phyloP scores from a whole-genome alignment of 805 yeast genomes.

The Yarrowia sp. region DNA sequence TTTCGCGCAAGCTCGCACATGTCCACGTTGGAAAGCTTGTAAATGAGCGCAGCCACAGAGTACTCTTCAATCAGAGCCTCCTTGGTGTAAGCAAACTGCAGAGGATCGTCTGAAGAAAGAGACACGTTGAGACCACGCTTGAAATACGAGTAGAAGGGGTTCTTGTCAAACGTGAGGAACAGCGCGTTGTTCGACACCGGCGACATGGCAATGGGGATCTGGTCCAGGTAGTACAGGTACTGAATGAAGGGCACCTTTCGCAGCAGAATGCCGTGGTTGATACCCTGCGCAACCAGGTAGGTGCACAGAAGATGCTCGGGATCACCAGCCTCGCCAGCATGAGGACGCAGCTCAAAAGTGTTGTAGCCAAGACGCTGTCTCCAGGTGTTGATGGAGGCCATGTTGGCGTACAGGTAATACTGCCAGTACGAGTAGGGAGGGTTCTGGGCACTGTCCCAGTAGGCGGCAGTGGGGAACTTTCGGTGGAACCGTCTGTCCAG shows the following conservation, averaged over 20 bases:
- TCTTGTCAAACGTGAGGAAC: conserved; percentile 94
- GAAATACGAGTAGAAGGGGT: conserved; percentile 91
- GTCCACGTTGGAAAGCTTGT: conserved; percentile 91
- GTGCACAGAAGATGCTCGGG: conserved; percentile 95
- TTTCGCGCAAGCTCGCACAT: conserved; percentile 96
- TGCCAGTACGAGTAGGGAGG: conserved; percentile 98
- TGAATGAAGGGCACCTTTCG: conserved; percentile 96
- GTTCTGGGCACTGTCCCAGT: conserved; percentile 79
- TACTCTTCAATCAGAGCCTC: conserved; percentile 98
- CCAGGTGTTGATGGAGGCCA: conserved; percentile 86
- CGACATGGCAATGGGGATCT: conserved; percentile 97
- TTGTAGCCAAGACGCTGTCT: conserved; percentile 77
- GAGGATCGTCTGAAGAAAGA: conserved; percentile 94
- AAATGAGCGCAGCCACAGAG: conserved; percentile 97
- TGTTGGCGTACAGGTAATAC: conserved; percentile 85
- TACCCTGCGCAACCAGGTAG: conserved; percentile 86
- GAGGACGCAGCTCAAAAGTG: conserved; percentile 95
- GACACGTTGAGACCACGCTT: conserved; percentile 94
- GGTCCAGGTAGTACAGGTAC: conserved; percentile 90
- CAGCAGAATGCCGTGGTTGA: conserved; percentile 91
- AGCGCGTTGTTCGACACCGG: conserved; percentile 96
- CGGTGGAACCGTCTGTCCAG: conserved; percentile 81
- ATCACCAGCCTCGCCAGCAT: conserved; percentile 99
- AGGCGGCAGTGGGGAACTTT: conserved; percentile 82
- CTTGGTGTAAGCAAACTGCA: conserved; percentile 94